Conservation (phyloP, 306 rosid genomes). For the Abrus precatorius region DNA sequence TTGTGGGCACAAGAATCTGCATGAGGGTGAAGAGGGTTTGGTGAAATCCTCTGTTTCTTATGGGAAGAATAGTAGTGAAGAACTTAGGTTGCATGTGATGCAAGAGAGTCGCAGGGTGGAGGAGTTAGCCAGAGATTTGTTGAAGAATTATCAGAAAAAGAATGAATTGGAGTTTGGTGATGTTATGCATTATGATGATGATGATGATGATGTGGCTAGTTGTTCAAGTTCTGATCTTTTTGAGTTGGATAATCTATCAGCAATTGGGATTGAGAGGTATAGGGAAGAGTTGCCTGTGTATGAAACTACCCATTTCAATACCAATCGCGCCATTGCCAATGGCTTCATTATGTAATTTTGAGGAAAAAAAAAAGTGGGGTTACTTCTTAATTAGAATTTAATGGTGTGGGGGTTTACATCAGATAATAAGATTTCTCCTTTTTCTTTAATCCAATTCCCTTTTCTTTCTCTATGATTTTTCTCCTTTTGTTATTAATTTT, state of each 20-base stretch:
- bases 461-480: constrained; percentile 9
- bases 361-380: background rate
- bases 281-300: constrained; percentile 93
- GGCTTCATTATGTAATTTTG: constrained; percentile 82
- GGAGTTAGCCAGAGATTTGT: constrained; percentile 68
- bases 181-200: constrained; percentile 62
- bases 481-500: background rate
- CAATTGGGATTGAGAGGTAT: constrained; percentile 86
- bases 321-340: constrained; percentile 86
- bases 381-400: constrained; percentile 47
- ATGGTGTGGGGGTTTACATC: constrained; percentile 75
- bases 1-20: constrained; percentile 73
- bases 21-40: constrained; percentile 44
- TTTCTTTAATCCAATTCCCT: constrained; percentile 42
- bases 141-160: constrained; percentile 66
- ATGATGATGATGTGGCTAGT: constrained; percentile 79
- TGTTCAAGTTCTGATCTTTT: constrained; percentile 94
- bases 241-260: constrained; percentile 90
- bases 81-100: constrained; percentile 60
- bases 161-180: constrained; percentile 45
- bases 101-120: constrained; percentile 67
- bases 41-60: constrained; percentile 18
- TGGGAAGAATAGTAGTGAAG: constrained; percentile 46
- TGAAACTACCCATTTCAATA: constrained; percentile 85
- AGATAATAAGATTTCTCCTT: constrained; percentile 61